phyloP scores from a whole-genome alignment of 1,284 basidiomycete species.

The Amylostereum areolatum region DNA sequence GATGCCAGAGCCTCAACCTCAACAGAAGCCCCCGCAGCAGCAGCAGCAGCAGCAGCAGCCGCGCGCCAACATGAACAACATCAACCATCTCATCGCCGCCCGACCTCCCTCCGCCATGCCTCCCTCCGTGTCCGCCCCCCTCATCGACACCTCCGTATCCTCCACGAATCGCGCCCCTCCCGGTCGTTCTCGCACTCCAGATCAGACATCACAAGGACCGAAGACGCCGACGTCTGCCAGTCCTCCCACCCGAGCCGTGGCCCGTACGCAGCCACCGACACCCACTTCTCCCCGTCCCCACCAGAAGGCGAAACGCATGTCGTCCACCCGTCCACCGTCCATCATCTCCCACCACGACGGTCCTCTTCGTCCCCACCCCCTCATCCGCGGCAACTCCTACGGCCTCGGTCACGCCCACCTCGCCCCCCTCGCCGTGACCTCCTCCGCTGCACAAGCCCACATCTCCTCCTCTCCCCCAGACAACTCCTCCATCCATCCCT shows the following conservation, averaged over 20 bases:
- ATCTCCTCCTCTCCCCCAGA: slow-evolving; percentile 34
- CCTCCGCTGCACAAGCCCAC: slow-evolving; percentile 40
- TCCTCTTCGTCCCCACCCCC: slow-evolving; percentile 59
- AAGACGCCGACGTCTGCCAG: no score
- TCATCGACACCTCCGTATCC: slow-evolving; percentile 9
- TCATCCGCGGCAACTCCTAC: slow-evolving; percentile 67
- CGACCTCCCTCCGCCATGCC: slow-evolving; percentile 26
- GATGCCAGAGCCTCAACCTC: no score
- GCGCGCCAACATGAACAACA: no score
- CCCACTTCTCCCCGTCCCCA: slow-evolving; percentile 2
- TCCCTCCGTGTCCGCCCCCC: slow-evolving; percentile 18
- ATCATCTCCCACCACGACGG: slow-evolving; percentile 23
- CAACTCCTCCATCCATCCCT: background rate
- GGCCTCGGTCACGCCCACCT: slow-evolving; percentile 35
- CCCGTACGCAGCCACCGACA: background rate
- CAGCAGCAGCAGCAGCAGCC: no score
- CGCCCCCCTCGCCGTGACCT: slow-evolving; percentile 33
- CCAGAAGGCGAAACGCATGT: slow-evolving; percentile 23
- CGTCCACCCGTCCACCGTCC: slow-evolving; percentile 56
- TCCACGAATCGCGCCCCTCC: background rate
- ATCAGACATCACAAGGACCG: no score
- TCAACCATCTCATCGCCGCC: no score
- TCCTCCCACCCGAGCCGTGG: no score
- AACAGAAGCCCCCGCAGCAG: no score
- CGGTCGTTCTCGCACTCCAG: no score